Evolutionary conservation across 148 eudicot species (phyloP).

Genomic region (Agrostemma githago): DNA sequence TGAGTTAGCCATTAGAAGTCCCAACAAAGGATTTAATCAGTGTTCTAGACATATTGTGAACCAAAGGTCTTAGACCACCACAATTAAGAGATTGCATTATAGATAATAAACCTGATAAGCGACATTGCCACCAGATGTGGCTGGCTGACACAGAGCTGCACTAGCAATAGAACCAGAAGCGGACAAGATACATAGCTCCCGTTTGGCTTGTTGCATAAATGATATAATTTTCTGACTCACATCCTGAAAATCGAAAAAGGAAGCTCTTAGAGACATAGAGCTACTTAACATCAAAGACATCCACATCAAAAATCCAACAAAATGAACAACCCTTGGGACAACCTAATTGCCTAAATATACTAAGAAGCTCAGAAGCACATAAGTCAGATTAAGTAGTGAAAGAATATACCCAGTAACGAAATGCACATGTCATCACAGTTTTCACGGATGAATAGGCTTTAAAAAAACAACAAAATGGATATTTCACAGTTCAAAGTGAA

Average conservation of each 20-base stretch:
- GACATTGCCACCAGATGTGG: slow-evolving; percentile 67
- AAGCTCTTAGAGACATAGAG: background rate
- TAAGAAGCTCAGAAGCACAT: background rate
- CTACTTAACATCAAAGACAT: background rate
- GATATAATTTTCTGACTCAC: slow-evolving; percentile 64
- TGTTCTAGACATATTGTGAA: background rate
- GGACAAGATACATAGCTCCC: slow-evolving; percentile 71
- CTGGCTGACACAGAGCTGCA: slow-evolving; percentile 72
- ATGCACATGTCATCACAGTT: background rate
- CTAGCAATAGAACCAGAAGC: slow-evolving; percentile 75
- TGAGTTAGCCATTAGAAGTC: background rate
- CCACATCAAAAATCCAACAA: background rate
- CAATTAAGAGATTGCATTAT: background rate
- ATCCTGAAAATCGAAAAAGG: slow-evolving; percentile 37
- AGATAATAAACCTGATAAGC: slow-evolving; percentile 56
- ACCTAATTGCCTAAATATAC: background rate
- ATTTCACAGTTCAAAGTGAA: slow-evolving; percentile 4
- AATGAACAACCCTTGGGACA: background rate
- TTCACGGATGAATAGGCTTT: background rate
- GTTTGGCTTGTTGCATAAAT: slow-evolving; percentile 69
- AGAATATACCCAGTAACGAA: background rate
- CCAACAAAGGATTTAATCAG: background rate
- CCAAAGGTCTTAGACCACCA: background rate
- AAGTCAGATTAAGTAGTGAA: background rate
- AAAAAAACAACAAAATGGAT: background rate